Conservation (phyloP, 1,284 basidiomycete genomes). For the Earliella scabrosa region DNA sequence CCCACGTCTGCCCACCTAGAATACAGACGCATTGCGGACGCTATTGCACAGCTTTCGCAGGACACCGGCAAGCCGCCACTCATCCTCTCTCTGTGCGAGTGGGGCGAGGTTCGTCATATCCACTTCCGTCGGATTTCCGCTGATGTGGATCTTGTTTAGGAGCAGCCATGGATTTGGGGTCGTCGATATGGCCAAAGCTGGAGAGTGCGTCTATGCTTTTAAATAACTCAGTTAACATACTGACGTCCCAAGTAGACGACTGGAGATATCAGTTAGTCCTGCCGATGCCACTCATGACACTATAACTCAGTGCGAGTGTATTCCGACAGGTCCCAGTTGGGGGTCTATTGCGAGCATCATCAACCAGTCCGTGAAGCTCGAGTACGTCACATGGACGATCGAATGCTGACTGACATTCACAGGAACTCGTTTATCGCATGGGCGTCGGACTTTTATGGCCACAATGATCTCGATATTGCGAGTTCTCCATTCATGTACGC, state of each 20-base stretch:
- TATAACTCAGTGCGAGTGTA: neutral
- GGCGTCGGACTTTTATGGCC: slow-evolving; percentile 63
- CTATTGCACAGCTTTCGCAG: slow-evolving; percentile 45
- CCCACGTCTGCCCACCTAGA: slow-evolving; percentile 34
- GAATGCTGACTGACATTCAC: neutral
- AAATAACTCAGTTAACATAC: neutral
- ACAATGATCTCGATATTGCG: slow-evolving; percentile 66
- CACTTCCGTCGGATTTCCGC: too few species aligned
- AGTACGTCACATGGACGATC: neutral
- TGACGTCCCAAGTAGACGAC: slow-evolving; percentile 27
- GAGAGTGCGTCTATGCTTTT: slow-evolving; percentile 37
- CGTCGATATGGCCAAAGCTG: slow-evolving; percentile 48
- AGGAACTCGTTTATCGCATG: slow-evolving; percentile 49
- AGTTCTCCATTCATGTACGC: slow-evolving; percentile 14
- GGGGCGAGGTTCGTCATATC: slow-evolving; percentile 48
- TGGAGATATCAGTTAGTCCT: slow-evolving; percentile 35
- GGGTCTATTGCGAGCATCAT: slow-evolving; percentile 44
- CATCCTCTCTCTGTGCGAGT: slow-evolving; percentile 55
- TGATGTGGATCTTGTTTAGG: slow-evolving; percentile 17
- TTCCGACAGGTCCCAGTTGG: slow-evolving; percentile 35
- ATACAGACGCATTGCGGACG: slow-evolving; percentile 52
- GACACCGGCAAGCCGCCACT: slow-evolving; percentile 45
- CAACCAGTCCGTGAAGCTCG: slow-evolving; percentile 38
- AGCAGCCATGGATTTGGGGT: slow-evolving; percentile 43
- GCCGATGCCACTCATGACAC: neutral